Evolutionary conservation across 208 protist species (phyloP), one percentile per base, ranked within the genome.

Genomic region (Crithidia expoeki): DNA sequence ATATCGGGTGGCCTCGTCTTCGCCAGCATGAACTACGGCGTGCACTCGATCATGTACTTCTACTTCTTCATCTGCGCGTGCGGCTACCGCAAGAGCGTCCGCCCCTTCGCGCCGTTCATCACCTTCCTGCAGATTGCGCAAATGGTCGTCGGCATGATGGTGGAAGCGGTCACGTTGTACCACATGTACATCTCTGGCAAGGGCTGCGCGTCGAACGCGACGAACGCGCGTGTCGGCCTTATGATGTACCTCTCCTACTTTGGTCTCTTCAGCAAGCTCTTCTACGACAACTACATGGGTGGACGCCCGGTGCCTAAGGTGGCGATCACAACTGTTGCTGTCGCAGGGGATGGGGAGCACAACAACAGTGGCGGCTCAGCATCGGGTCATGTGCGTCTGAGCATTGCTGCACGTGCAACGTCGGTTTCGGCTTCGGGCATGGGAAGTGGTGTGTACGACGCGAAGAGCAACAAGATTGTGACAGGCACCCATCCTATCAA

Each of bases 11-110:
- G 94, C 7, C 56, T 96, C 19, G 79, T 84, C 66, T 98, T 97
- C 56, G 86, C 88, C 14, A 75, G 81, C 17, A 97, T 98, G 93
- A 98, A 98, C 79, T 95, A 96, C 79, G 75, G 62, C n/a, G 94
- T 98, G 34, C 97, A 98, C 84, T 83, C 88, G 11, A 76, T 98
- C 77, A 98, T 98, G 96, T 98, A 98, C 79, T 75, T 85, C 2
- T 98, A 98, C 80, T 98, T 97, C 76, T 90, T 93, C 47, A 42
- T 96, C 34, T 88, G 84, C 65, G 78, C 85, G 2, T 83, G 76
- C 46, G 86, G 88, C 12, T 52, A 77, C 51, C 81, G 85, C 75
- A 71, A 83, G 33, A 59, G 84, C 12, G 70, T 93, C 36, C 89
- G 91, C 68, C 84, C 88, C 21, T 80, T 96, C 63, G 90, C 93